Base-by-base conservation (phyloP, 1,284 basidiomycete species). In the Phylloboletellus chloephorus region DNA sequence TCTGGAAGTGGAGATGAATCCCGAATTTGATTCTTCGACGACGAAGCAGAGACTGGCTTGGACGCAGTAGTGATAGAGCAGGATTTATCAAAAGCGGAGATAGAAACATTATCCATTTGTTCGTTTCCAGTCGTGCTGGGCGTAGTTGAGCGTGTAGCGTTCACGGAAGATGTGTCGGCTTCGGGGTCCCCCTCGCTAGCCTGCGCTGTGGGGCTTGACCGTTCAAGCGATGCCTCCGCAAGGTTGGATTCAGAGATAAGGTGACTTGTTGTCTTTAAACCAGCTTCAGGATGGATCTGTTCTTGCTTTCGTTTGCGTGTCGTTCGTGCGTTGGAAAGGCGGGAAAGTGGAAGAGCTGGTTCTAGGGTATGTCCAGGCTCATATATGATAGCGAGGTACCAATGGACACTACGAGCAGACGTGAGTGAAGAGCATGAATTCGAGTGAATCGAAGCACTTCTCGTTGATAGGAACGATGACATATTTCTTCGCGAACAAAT, bases 401-500 rank as follows among this genome's bases (percentile, higher is more conserved):
- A 98, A 67, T 99, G 96, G 32, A 91, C 67, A 54, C 91, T 95
- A 50, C 13, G 30, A 25, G 30, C 35, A 35, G 19, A 3, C 6
- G 22, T 61, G 25, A 58, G 38, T 10, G 10, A 46, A 33, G 19
- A 16, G 10, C 4, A 28, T 24, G 2, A 33, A 48, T 23, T 24
- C 30, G 4, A 28, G 37, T 3, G 17, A 16, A 34, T 9, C 5
- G 5, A 63, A 80, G 42, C 60, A 94, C 88, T 93, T 73, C 63
- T 98, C 96, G 57, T 98, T 97, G 66, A 99, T 96, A 1, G 96
- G 96, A 2, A 99, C 76, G 31, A 99, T 79, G 47, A 99, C 73
- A 56, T 87, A 96, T 56, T 88, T 85, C 72, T 98, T 98, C 46
- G 73, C 67, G 63, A 98, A 99, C 12, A 98, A 63, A 57, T 96